Evolutionary conservation across 163 green algal genomes (phyloP).

Genomic region (Chlamydomonas reinhardtii): DNA sequence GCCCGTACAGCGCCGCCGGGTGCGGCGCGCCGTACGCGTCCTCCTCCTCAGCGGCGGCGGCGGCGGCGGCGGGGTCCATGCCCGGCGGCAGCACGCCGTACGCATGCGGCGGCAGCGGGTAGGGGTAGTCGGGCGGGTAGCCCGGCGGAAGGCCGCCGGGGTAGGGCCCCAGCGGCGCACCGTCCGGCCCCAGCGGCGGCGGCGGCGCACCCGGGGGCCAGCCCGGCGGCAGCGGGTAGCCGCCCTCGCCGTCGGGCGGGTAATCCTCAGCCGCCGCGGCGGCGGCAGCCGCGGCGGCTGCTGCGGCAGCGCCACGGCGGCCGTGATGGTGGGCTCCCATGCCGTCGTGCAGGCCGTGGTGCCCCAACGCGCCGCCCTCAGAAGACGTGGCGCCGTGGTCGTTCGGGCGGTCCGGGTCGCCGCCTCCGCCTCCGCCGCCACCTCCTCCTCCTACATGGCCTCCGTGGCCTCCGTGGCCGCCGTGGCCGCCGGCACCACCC

Average conservation of each 20-base stretch:
- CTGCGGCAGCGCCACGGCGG: not conserved
- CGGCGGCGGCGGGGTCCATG: not conserved
- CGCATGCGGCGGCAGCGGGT: not conserved
- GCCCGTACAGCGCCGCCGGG: not conserved
- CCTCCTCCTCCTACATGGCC: not conserved
- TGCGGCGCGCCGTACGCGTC: not conserved
- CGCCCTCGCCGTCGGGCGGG: not conserved
- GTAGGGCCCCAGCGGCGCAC: not conserved
- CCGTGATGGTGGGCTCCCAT: not conserved
- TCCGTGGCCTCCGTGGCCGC: not conserved
- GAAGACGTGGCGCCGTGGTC: slow-evolving; percentile 35
- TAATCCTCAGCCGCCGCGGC: not conserved
- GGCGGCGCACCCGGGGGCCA: not conserved
- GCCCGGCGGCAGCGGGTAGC: not conserved
- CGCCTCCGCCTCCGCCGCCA: no score
- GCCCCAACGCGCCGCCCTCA: not conserved
- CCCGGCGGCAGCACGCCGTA: not conserved
- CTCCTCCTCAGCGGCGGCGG: not conserved
- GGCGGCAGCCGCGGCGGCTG: not conserved
- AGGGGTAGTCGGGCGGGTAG: not conserved
- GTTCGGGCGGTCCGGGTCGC: not conserved
- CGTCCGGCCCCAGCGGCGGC: not conserved
- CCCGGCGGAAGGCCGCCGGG: not conserved
- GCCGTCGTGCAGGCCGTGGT: not conserved
- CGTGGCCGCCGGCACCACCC: not conserved